Evolutionary conservation across 805 yeast genomes (phyloP).

Genomic region (Novakomyces olei): DNA sequence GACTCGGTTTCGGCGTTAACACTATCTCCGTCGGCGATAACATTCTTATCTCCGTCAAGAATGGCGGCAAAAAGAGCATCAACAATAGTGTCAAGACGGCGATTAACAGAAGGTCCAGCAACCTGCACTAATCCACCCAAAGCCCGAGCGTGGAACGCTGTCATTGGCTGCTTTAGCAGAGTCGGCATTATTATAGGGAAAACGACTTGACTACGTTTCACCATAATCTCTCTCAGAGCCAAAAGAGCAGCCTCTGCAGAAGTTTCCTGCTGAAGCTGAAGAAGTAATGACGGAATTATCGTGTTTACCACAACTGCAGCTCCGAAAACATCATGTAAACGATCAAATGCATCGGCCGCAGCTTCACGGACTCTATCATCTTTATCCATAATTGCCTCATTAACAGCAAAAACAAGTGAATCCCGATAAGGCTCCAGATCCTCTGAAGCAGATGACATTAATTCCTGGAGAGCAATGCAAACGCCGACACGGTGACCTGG

Average conservation of each 20-base stretch:
- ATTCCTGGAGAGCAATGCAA: slow-evolving; percentile 76
- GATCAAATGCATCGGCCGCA: slow-evolving; percentile 80
- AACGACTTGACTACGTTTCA: slow-evolving; percentile 67
- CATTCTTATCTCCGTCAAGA: too few relatives aligned
- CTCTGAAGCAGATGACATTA: slow-evolving; percentile 45
- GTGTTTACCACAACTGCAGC: slow-evolving; percentile 60
- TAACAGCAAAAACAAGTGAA: slow-evolving; percentile 48
- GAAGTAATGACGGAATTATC: slow-evolving; percentile 61
- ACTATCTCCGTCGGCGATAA: too few relatives aligned
- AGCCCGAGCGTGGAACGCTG: slow-evolving; percentile 66
- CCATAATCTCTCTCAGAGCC: slow-evolving; percentile 81
- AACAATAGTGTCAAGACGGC: slow-evolving; percentile 49
- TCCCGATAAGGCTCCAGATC: slow-evolving; percentile 43
- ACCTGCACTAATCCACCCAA: slow-evolving; percentile 71
- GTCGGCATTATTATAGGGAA: slow-evolving; percentile 88
- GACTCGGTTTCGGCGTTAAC: too few relatives aligned
- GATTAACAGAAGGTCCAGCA: slow-evolving; percentile 64
- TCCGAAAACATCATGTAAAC: slow-evolving; percentile 62
- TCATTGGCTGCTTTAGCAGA: slow-evolving; percentile 58
- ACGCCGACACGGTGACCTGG: slow-evolving; percentile 88
- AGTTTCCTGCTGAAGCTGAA: slow-evolving; percentile 35
- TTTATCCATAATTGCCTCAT: slow-evolving; percentile 57
- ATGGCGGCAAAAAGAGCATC: slow-evolving; percentile 45
- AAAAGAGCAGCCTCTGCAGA: slow-evolving; percentile 53
- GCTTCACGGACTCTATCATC: slow-evolving; percentile 61